Evolutionary conservation across 352 stramenopile species (phyloP).

Genomic region (Phytophthora pinifolia): DNA sequence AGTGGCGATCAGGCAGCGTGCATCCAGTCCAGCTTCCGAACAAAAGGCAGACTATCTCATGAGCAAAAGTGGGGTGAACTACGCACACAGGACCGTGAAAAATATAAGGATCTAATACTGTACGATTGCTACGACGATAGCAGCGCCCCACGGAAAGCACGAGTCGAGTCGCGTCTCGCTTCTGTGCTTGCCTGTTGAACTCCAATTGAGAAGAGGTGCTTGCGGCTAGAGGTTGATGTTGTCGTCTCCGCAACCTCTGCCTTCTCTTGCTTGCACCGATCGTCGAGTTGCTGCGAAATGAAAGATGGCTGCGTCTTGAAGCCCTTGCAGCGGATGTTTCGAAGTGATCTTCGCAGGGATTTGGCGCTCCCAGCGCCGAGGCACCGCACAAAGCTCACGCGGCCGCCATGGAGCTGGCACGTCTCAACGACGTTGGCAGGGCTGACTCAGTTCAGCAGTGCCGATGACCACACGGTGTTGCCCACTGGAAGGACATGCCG

Average conservation of each 20-base stretch:
- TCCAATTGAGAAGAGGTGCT: neutral
- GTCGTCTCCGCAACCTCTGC: constrained; percentile 1
- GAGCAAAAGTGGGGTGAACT: constrained; percentile 5
- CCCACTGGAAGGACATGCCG: neutral
- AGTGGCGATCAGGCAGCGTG: constrained; percentile 2
- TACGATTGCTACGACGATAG: constrained; percentile 6
- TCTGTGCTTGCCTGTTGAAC: constrained; percentile 5
- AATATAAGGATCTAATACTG: constrained; percentile 24
- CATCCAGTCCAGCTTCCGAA: neutral
- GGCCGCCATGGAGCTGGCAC: constrained; percentile 5
- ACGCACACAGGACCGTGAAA: constrained; percentile 1
- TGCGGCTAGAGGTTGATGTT: neutral
- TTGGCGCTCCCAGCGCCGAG: neutral
- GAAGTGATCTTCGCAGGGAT: constrained; percentile 7
- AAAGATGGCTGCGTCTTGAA: neutral
- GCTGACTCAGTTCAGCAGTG: constrained; percentile 9
- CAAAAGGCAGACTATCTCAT: constrained; percentile 5
- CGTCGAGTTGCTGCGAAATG: constrained; percentile 28
- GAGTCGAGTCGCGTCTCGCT: neutral
- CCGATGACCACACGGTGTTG: too few relatives aligned
- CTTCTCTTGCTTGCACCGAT: constrained; percentile 17
- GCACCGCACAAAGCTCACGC: constrained; percentile 26
- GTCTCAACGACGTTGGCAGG: constrained; percentile 8
- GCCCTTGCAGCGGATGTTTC: constrained; percentile 7
- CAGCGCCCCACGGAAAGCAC: neutral